A percentile compares a stretch with the other conserved stretches of the same genome.
These are phyloP conservation scores for Syzygium oleosum DNA, from an alignment of 345 rosid genomes.

Conservation along the genomic window DNA sequence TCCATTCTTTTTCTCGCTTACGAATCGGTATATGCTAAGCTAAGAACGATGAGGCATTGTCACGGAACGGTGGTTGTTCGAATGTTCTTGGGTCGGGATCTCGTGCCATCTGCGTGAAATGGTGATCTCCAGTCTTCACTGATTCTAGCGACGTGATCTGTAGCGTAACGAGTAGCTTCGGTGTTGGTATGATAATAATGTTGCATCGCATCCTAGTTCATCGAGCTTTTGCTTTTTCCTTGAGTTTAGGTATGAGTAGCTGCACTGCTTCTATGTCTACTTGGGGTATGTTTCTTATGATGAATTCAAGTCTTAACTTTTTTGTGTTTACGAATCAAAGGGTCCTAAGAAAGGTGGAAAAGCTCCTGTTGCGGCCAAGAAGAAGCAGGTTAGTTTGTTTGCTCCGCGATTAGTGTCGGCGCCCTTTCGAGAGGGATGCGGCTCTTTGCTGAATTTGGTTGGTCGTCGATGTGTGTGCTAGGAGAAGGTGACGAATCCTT, in stretches of 20 bases:
- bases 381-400: constrained; percentile 30
- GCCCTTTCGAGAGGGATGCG: neutral
- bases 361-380: constrained; percentile 27
- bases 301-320: neutral
- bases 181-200: neutral
- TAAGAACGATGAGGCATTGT: neutral
- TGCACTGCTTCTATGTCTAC: neutral
- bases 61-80: neutral
- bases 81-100: neutral
- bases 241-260: neutral
- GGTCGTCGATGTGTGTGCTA: neutral
- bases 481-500: constrained; percentile 66
- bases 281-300: neutral
- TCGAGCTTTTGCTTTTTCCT: neutral
- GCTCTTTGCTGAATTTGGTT: neutral
- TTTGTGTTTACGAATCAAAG: constrained; percentile 6
- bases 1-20: neutral
- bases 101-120: neutral
- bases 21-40: neutral
- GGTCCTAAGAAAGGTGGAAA: constrained; percentile 49
- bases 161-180: neutral
- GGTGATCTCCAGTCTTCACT: neutral
- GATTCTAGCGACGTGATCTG: neutral
- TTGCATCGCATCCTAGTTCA: neutral
- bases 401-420: neutral